Percentiles rank a stretch among this genome's conserved stretches.
These are phyloP conservation scores for Aplosporella prunicola DNA, from an alignment of 2,329 filamentous ascomycete species.

Conservation along the genomic window DNA sequence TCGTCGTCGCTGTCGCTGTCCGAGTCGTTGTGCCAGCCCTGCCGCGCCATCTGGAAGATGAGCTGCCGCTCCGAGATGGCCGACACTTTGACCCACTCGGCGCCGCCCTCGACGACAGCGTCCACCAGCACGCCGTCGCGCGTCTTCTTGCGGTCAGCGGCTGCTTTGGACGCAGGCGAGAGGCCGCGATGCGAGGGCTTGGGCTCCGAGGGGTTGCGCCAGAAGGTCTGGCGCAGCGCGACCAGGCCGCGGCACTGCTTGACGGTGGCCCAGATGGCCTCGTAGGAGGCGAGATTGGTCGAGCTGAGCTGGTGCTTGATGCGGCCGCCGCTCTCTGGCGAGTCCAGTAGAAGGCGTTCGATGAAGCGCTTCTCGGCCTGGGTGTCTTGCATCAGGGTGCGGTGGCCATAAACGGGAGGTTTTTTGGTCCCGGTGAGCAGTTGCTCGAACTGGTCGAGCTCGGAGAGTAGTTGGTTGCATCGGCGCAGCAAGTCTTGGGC, in stretches of 20 bases:
- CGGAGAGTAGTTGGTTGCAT: slow-evolving; percentile 5
- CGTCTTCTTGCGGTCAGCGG: slow-evolving; percentile 17
- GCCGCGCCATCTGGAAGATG: slow-evolving; percentile 58
- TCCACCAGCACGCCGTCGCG: slow-evolving; percentile 51
- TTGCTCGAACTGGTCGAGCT: slow-evolving; percentile 1
- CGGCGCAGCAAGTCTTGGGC: slow-evolving; percentile 6
- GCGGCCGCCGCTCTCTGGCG: slow-evolving; percentile 17
- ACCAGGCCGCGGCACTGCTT: slow-evolving; percentile 49
- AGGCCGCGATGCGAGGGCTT: background rate
- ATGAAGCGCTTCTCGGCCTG: slow-evolving; percentile 11
- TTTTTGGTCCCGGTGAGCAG: background rate
- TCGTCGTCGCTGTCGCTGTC: slow-evolving; percentile 39
- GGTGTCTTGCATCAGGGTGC: slow-evolving; percentile 4
- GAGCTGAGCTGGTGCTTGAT: slow-evolving; percentile 50
- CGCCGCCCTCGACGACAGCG: slow-evolving; percentile 52
- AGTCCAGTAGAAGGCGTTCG: slow-evolving; percentile 2
- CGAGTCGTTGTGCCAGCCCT: slow-evolving; percentile 50
- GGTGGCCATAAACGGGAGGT: background rate
- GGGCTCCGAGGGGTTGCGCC: slow-evolving; percentile 13
- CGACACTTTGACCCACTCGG: slow-evolving; percentile 60
- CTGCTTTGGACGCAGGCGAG: slow-evolving; percentile 2
- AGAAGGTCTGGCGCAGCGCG: slow-evolving; percentile 39
- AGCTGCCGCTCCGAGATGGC: slow-evolving; percentile 55
- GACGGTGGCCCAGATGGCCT: slow-evolving; percentile 53
- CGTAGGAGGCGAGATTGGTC: slow-evolving; percentile 57